Evolutionary conservation across 2,329 filamentous ascomycete genomes (phyloP), one percentile per base, ranked within the genome.

Genomic region (Neoscytalidium dimidiatum): DNA sequence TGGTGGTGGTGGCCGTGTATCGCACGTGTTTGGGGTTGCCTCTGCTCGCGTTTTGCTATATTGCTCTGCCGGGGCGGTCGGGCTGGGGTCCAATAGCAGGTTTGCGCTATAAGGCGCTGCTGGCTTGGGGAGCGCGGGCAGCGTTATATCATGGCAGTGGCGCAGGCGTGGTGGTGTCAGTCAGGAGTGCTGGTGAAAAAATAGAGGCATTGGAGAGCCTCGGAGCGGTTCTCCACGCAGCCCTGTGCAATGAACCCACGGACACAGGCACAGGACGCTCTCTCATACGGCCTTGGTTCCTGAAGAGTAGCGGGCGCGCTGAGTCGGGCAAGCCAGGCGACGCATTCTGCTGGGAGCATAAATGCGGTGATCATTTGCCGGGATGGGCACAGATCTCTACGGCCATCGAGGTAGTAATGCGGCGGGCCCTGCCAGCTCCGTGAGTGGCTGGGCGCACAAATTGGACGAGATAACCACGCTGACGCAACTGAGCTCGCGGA

Each of bases 291-390:
- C 72, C 69, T 72, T 73, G 74, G 76, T 79, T 77, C 76, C 77
- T 78, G 75, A 77, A 75, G 69, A 73, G 74, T 71, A 75, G 74
- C 70, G 72, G 74, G 71, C 72, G 73, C 74, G 75, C 76, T 78
- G 72, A 74, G 75, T 74, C 74, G 75, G 75, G 75, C 75, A 78
- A 77, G 75, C 70, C 73, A 71, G 71, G 73, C 73, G 72, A 75
- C 73, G 71, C 69, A 75, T 77, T 78, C 75, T 75, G 76, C 72
- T 75, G 77, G 74, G 76, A 77, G 76, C 77, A 79, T 77, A 77
- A n/a, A 79, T 79, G 77, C 76, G 73, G 76, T 79, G 77, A 76
- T 78, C 76, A 77, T 73, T 75, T 72, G 72, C 75, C 73, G 69
- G 76, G 69, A 73, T 73, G 71, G 74, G 74, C 73, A 72, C 63